phyloP scores from a whole-genome alignment of 306 rosid species.

The Hippophae tibetana region DNA sequence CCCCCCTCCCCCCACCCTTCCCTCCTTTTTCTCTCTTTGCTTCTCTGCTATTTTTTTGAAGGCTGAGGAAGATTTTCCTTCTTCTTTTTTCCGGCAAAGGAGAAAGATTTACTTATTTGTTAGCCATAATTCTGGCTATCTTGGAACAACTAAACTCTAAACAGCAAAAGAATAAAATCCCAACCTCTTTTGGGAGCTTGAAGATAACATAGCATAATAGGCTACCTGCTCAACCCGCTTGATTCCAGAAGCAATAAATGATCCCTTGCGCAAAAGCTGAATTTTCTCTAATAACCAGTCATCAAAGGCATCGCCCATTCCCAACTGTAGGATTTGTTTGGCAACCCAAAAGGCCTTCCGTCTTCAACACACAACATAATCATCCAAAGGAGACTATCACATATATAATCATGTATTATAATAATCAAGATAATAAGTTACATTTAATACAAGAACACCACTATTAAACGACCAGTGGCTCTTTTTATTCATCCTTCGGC shows the following conservation, averaged over 20 bases:
- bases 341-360: constrained; percentile 98
- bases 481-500: too few species aligned
- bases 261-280: constrained; percentile 82
- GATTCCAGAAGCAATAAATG: constrained; percentile 78
- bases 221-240: constrained; percentile 74
- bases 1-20: too few species aligned
- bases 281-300: constrained; percentile 95
- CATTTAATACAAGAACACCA: too few species aligned
- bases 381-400: constrained; percentile 12
- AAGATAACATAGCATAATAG: constrained; percentile 5
- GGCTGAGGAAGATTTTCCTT: neutral
- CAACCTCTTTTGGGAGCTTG: too few species aligned
- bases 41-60: neutral
- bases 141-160: too few species aligned
- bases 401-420: neutral
- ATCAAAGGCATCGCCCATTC: constrained; percentile 99
- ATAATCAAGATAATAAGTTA: neutral
- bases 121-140: too few species aligned
- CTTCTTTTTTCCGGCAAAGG: too few species aligned
- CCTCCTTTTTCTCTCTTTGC: neutral
- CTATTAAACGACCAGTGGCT: too few species aligned
- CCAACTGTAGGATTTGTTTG: constrained; percentile 86
- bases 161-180: too few species aligned
- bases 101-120: neutral
- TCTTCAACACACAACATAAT: constrained; percentile 29